phyloP scores from a whole-genome alignment of 495 filamentous ascomycete species.

The Choiromyces venosus region DNA sequence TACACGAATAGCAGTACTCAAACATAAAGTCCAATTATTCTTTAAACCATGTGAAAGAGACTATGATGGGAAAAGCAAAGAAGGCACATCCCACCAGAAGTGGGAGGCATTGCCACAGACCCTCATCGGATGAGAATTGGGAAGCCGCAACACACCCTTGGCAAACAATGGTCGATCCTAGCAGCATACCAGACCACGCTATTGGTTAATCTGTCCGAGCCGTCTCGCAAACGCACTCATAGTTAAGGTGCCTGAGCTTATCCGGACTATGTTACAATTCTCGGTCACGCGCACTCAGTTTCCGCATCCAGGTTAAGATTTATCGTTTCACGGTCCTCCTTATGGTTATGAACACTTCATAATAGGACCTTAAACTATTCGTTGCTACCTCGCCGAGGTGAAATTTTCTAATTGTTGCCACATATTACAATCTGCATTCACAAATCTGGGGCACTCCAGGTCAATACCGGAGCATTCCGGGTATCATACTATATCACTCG shows the following conservation, averaged over 20 bases:
- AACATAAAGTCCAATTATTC: background rate
- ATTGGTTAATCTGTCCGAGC: background rate
- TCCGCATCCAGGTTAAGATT: background rate
- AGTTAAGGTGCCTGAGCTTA: background rate
- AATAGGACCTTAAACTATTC: background rate
- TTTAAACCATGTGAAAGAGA: background rate
- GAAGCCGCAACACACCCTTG: background rate
- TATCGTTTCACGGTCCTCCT: background rate
- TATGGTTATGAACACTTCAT: background rate
- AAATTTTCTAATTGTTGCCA: background rate
- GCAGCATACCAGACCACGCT: background rate
- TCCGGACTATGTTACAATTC: background rate
- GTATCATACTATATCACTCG: background rate
- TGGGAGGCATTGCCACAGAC: background rate
- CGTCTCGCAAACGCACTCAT: background rate
- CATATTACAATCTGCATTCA: background rate
- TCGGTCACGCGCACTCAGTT: background rate
- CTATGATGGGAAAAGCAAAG: background rate
- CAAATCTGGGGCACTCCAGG: background rate
- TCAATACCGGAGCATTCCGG: background rate
- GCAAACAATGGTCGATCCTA: background rate
- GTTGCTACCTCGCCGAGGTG: background rate
- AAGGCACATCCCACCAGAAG: background rate
- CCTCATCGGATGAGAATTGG: background rate
- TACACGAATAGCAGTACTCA: background rate